Conservation (phyloP, 139 green algal species). For the Chlorella sp. region DNA sequence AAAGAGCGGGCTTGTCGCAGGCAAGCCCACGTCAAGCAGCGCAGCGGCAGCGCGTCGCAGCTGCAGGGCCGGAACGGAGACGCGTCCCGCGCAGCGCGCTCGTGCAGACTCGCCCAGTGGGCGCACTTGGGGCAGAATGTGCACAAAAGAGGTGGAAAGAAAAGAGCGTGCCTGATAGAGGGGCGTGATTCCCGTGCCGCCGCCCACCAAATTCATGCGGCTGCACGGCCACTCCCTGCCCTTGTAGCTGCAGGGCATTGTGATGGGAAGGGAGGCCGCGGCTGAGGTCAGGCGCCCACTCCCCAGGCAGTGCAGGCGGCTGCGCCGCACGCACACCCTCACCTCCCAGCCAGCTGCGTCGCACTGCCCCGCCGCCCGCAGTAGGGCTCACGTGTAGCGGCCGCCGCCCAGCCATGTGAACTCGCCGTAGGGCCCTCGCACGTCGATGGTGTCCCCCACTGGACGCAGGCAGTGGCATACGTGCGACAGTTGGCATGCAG, state of each 20-base stretch:
- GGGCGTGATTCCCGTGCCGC: neutral
- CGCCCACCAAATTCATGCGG: constrained; percentile 3
- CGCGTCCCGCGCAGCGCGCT: too few species aligned
- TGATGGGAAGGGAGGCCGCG: neutral
- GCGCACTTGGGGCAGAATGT: too few species aligned
- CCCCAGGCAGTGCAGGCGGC: too few species aligned
- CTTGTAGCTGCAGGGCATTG: neutral
- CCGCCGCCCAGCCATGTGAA: neutral
- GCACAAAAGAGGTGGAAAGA: too few species aligned
- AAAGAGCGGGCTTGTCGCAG: neutral
- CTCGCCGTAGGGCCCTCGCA: neutral
- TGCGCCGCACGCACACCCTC: too few species aligned
- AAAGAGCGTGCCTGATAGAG: too few species aligned
- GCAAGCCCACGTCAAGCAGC: too few species aligned
- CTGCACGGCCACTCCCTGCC: constrained; percentile 1
- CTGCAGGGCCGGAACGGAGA: too few species aligned
- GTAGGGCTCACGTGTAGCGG: neutral
- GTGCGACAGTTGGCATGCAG: neutral
- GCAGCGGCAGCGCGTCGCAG: too few species aligned
- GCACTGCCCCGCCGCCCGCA: neutral
- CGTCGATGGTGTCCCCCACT: constrained; percentile 3
- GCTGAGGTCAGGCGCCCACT: neutral
- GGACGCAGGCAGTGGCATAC: neutral
- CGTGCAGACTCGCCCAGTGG: too few species aligned
- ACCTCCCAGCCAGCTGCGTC: too few species aligned